Conservation (phyloP, 1,139 yeast species). For the Taphrina populina region DNA sequence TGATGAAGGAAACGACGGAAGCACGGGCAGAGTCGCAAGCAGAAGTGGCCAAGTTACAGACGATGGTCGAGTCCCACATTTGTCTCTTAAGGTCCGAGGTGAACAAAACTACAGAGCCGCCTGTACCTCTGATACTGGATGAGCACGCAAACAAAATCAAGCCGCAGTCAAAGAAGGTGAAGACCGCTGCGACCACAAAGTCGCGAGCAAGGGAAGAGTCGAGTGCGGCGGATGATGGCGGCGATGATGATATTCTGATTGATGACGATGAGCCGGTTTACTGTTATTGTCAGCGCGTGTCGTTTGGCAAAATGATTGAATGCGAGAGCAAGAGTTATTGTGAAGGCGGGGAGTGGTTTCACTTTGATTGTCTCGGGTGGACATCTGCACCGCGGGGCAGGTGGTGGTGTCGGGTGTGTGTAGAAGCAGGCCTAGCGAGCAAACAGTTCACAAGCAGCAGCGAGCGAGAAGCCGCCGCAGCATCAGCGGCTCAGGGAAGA, state of each 20-base stretch:
- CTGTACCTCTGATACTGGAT: background rate
- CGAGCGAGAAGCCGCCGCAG: background rate
- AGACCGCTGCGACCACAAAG: background rate
- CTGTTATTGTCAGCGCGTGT: slow-evolving; percentile 80
- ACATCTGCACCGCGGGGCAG: slow-evolving; percentile 48
- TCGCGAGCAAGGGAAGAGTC: background rate
- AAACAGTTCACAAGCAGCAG: background rate
- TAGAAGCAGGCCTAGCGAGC: slow-evolving; percentile 36
- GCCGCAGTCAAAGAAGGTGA: background rate
- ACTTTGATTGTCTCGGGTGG: slow-evolving; percentile 74
- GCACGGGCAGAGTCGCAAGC: slow-evolving; percentile 19
- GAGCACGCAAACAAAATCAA: background rate
- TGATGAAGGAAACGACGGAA: slow-evolving; percentile 10
- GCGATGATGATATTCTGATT: slow-evolving; percentile 28
- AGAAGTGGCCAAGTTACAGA: slow-evolving; percentile 23
- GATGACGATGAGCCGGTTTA: slow-evolving; percentile 49
- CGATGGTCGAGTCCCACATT: slow-evolving; percentile 13
- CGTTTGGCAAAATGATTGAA: slow-evolving; percentile 92
- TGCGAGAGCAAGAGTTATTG: slow-evolving; percentile 84
- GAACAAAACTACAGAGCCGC: slow-evolving; percentile 4
- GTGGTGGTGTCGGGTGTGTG: slow-evolving; percentile 47
- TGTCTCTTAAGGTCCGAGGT: slow-evolving; percentile 1
- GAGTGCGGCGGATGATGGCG: background rate
- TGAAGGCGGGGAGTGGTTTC: slow-evolving; percentile 77
- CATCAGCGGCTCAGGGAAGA: no score